phyloP scores from a whole-genome alignment of 352 stramenopile genomes.

The Sclerospora graminicola region DNA sequence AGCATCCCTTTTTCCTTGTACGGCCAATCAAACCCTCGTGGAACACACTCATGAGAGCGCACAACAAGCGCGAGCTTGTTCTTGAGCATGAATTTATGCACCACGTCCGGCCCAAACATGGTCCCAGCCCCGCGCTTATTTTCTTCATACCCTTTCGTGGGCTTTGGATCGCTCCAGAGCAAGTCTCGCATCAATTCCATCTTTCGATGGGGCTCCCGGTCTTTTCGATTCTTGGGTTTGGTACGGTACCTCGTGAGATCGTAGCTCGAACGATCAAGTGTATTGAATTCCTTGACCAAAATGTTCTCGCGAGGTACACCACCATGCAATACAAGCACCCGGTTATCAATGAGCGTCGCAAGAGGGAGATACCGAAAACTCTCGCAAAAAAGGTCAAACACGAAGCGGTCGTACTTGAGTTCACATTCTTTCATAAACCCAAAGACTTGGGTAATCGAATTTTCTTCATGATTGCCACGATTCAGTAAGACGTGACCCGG shows the following conservation, averaged over 20 bases:
- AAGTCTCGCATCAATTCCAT: constrained; percentile 76
- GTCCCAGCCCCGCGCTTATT: constrained; percentile 77
- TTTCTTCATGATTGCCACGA: constrained; percentile 82
- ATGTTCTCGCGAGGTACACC: constrained; percentile 63
- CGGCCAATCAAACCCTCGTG: constrained; percentile 68
- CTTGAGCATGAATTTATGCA: constrained; percentile 82
- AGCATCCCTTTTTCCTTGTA: constrained; percentile 78
- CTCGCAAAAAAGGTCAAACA: constrained; percentile 79
- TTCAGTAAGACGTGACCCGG: constrained; percentile 66
- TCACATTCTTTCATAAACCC: constrained; percentile 83
- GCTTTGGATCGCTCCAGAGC: constrained; percentile 74
- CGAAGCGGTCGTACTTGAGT: constrained; percentile 68
- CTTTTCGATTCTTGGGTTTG: constrained; percentile 40
- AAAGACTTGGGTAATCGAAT: constrained; percentile 79
- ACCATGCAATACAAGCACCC: constrained; percentile 67
- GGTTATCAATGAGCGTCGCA: constrained; percentile 61
- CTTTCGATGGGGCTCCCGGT: constrained; percentile 41
- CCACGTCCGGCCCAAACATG: constrained; percentile 61
- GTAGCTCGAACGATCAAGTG: constrained; percentile 51
- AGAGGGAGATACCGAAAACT: constrained; percentile 69
- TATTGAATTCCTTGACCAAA: constrained; percentile 46
- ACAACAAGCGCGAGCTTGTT: constrained; percentile 77
- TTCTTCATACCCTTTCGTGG: constrained; percentile 53
- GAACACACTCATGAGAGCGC: constrained; percentile 80
- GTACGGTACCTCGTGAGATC: constrained; percentile 65